Percentiles rank a stretch among this genome's conserved stretches.
Conservation (phyloP, 2,329 filamentous ascomycete species). For the Alternaria angustiovoidea region DNA sequence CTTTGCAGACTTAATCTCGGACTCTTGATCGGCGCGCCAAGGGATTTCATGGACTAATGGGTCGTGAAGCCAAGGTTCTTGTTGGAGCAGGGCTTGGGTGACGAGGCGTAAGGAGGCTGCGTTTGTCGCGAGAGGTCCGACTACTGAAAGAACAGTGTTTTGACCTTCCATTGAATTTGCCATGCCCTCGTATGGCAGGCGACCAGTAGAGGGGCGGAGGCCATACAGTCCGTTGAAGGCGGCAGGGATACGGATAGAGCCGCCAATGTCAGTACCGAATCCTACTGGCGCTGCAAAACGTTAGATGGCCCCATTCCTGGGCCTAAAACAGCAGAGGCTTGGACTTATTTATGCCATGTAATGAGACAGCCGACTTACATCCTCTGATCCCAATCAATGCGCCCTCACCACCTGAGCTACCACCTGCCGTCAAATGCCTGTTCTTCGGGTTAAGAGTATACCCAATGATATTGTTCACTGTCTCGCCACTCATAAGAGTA, state of each 20-base stretch:
- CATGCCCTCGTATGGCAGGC: conserved; percentile 56
- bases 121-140: conserved; percentile 69
- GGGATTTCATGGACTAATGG: conserved; percentile 71
- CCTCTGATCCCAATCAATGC: conserved; percentile 65
- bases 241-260: conserved; percentile 65
- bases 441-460: conserved; percentile 67
- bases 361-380: conserved; percentile 38
- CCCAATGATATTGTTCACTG: conserved; percentile 67
- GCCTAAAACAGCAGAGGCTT: not conserved
- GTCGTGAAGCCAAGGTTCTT: conserved; percentile 71
- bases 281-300: conserved; percentile 54
- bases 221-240: conserved; percentile 67
- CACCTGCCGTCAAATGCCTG: conserved; percentile 61
- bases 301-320: not conserved
- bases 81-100: conserved; percentile 64
- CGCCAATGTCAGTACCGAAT: conserved; percentile 67
- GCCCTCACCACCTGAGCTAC: conserved; percentile 68
- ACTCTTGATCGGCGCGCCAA: conserved; percentile 62
- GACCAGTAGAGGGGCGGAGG: conserved; percentile 59
- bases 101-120: conserved; percentile 63
- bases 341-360: not conserved
- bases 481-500: conserved; percentile 67
- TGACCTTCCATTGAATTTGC: conserved; percentile 72
- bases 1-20: conserved; percentile 25
- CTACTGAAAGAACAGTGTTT: conserved; percentile 67